Conservation (phyloP, 2,329 filamentous ascomycete species). For the Pestalotiopsis sp. region DNA sequence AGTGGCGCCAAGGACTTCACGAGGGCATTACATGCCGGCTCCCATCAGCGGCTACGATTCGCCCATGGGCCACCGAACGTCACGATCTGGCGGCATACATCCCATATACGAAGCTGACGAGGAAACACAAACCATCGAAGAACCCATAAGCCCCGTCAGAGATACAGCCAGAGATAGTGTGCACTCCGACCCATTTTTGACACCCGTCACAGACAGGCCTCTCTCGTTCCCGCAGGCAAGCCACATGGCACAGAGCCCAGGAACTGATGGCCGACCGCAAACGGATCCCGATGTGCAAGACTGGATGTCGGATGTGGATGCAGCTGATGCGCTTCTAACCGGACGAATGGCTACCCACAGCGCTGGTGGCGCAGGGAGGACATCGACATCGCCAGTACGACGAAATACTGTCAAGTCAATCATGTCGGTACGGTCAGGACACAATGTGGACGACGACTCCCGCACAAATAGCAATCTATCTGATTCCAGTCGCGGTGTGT, state of each 20-base stretch:
- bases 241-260: conserved; percentile 40
- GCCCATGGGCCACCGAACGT: conserved; percentile 21
- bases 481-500: conserved; percentile 53
- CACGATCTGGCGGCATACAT: conserved; percentile 48
- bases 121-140: conserved; percentile 33
- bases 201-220: conserved; percentile 37
- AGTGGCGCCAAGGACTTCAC: conserved; percentile 29
- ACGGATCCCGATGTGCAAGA: conserved; percentile 57
- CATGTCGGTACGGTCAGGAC: conserved; percentile 27
- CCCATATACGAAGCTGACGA: conserved; percentile 64
- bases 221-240: conserved; percentile 32
- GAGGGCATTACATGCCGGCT: conserved; percentile 39
- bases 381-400: conserved; percentile 19
- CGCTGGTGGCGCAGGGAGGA: conserved; percentile 20
- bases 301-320: conserved; percentile 60
- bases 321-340: conserved; percentile 53
- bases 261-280: conserved; percentile 38
- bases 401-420: conserved; percentile 17
- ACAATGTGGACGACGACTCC: conserved; percentile 45
- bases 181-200: conserved; percentile 53
- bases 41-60: conserved; percentile 29
- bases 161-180: conserved; percentile 23
- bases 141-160: conserved; percentile 25
- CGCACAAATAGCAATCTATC: conserved; percentile 61
- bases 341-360: conserved; percentile 41